Evolutionary conservation across 2,329 filamentous ascomycete genomes (phyloP), one percentile per base, ranked within the genome.

Genomic region (Stromatinia cepivora): DNA sequence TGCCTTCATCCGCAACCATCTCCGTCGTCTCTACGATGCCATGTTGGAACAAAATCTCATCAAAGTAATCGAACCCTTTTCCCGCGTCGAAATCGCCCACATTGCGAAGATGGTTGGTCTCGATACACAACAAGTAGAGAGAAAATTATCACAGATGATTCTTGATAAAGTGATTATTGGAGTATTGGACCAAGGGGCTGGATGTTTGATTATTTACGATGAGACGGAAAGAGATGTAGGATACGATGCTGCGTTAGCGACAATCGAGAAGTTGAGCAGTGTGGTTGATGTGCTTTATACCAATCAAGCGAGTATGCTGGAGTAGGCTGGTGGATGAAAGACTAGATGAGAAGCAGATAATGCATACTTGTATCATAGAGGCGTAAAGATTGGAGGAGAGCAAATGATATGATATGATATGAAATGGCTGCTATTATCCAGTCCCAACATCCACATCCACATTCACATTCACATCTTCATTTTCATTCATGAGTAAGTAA

Each of bases 11-110:
- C 93, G 94, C 72, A 97, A 95, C 81, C 95, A 99, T 83, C 89
- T 99, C 75, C 92, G 94, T 71, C 91, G 93, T 64, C 86, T 99
- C 65, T 99, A 99, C 83, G 95, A 99, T 81, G 93, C 94, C 79
- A 97, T 99, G 93, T 82, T 99, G 79, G 95, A 99, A 85, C 95
- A 99, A 86, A 99, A 99, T 81, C 87, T 99, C 54, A 96, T 98
- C 87, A 98, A 99, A 85, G 95, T 99, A 72, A 99, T 99, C 79
- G 95, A 99, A 85, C 95, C 95, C 31, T 99, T 98, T 83, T 97
- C 92, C 78, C 89, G 94, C 72, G 95, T 99, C 67, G 95, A 99
- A 83, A 97, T 99, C 77, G 91, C 90, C 76, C 95, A 99, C 80
- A 93, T 99, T 77, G 94, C 95, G 75, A 93, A 95, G 84, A 97